phyloP scores from a whole-genome alignment of 768 basidiomycete genomes.

The Tricholomella constricta region DNA sequence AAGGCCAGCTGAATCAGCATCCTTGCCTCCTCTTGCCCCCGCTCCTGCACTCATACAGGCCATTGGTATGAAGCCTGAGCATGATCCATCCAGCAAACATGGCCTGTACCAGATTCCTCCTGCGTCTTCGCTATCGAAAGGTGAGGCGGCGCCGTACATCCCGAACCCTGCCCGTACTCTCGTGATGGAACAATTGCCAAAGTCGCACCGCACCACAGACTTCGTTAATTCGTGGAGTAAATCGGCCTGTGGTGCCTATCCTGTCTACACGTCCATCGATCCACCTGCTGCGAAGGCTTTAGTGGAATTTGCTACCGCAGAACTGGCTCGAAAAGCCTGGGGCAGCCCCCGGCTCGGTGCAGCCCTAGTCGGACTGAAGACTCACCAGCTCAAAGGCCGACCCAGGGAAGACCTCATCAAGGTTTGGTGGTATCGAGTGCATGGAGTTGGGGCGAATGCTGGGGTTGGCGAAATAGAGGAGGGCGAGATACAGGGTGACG shows the following conservation, averaged over 20 bases:
- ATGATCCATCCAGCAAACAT: slow-evolving; percentile 46
- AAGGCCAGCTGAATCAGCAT: slow-evolving; percentile 11
- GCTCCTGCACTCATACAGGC: slow-evolving; percentile 15
- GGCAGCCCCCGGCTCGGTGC: slow-evolving; percentile 46
- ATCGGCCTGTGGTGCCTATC: slow-evolving; percentile 35
- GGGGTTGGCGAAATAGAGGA: slow-evolving; percentile 50
- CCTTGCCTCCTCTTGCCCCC: slow-evolving; percentile 17
- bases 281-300: slow-evolving; percentile 45
- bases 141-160: slow-evolving; percentile 29
- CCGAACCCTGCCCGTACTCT: slow-evolving; percentile 54
- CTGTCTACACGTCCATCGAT: slow-evolving; percentile 46
- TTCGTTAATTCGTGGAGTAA: slow-evolving; percentile 48
- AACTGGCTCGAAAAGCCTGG: slow-evolving; percentile 50
- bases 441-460: slow-evolving; percentile 39
- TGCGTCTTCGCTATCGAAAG: slow-evolving; percentile 22
- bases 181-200: slow-evolving; percentile 59
- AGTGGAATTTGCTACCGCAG: slow-evolving; percentile 49
- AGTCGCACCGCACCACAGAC: slow-evolving; percentile 41
- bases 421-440: slow-evolving; percentile 53
- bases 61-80: slow-evolving; percentile 51
- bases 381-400: slow-evolving; percentile 44
- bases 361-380: slow-evolving; percentile 27
- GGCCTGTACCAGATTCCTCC: slow-evolving; percentile 41
- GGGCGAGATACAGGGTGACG: slow-evolving; percentile 49
- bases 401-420: slow-evolving; percentile 46